Conservation (phyloP, 2,329 filamentous ascomycete genomes). For the Alternaria panax region DNA sequence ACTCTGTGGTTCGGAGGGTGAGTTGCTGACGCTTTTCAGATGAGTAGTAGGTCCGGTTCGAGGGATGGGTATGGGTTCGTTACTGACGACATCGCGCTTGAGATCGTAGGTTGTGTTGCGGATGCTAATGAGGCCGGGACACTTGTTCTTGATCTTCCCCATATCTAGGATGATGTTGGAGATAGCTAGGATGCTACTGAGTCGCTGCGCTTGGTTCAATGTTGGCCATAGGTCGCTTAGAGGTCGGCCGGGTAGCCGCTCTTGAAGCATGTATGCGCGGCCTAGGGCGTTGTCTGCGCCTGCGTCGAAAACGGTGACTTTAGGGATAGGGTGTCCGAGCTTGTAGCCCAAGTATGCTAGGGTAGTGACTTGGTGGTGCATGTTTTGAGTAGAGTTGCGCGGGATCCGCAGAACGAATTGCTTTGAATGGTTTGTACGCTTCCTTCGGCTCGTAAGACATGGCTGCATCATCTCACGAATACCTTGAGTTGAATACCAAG, state of each 20-base stretch:
- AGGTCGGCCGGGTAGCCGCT: slow-evolving; percentile 17
- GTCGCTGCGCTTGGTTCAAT: slow-evolving; percentile 15
- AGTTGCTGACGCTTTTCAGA: neutral
- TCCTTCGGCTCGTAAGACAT: neutral
- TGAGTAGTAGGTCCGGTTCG: neutral
- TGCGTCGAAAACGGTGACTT: slow-evolving; percentile 8
- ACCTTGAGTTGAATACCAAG: neutral
- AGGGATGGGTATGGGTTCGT: neutral
- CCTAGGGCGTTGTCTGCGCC: slow-evolving; percentile 11
- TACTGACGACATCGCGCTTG: neutral
- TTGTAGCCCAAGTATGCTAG: neutral
- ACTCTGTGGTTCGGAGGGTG: neutral
- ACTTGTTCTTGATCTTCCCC: neutral
- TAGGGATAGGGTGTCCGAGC: slow-evolving; percentile 11
- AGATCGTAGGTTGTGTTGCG: neutral
- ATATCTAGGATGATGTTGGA: neutral
- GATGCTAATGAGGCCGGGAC: neutral
- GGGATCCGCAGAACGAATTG: neutral
- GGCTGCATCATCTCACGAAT: neutral
- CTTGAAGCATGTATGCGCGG: slow-evolving; percentile 18
- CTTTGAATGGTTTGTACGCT: neutral
- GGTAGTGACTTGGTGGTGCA: neutral
- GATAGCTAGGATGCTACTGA: neutral
- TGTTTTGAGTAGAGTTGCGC: neutral
- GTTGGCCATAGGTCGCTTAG: slow-evolving; percentile 2